These are phyloP conservation scores for Populus tomentosa DNA, from an alignment of 441 rosid species.

Conservation along the genomic window DNA sequence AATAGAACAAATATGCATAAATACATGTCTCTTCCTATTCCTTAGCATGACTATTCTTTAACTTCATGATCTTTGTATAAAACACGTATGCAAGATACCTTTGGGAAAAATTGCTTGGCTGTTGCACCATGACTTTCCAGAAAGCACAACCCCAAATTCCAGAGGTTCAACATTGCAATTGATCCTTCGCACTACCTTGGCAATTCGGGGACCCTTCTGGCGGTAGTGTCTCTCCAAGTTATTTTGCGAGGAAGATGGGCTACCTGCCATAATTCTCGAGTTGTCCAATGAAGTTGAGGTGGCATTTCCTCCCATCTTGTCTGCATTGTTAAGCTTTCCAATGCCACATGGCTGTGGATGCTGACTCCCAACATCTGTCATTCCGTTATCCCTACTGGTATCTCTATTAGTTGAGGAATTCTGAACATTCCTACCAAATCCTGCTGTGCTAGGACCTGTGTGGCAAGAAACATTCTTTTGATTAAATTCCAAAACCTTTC, in stretches of 20 bases:
- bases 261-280: conserved; percentile 37
- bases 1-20: conserved; percentile 18
- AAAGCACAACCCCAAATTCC: conserved; percentile 70
- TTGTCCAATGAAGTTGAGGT: conserved; percentile 35
- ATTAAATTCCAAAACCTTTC: conserved; percentile 28
- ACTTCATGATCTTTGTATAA: neutral
- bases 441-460: conserved; percentile 27
- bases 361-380: conserved; percentile 28
- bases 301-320: conserved; percentile 37
- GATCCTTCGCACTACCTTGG: conserved; percentile 97
- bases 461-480: conserved; percentile 25
- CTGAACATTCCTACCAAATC: conserved; percentile 28
- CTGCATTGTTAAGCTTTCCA: conserved; percentile 36
- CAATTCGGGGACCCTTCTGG: conserved; percentile 98
- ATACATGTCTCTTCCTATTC: conserved; percentile 9
- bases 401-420: conserved; percentile 32
- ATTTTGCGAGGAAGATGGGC: conserved; percentile 62
- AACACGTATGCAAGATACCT: conserved; percentile 41
- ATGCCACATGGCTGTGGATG: conserved; percentile 24
- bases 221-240: conserved; percentile 71
- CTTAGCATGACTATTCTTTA: neutral
- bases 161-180: conserved; percentile 91
- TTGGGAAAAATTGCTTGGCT: conserved; percentile 86
- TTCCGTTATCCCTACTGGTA: conserved; percentile 16
- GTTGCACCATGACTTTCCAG: conserved; percentile 90